Conservation (phyloP, 78 protist genomes). For the Corallochytrium limacisporum region DNA sequence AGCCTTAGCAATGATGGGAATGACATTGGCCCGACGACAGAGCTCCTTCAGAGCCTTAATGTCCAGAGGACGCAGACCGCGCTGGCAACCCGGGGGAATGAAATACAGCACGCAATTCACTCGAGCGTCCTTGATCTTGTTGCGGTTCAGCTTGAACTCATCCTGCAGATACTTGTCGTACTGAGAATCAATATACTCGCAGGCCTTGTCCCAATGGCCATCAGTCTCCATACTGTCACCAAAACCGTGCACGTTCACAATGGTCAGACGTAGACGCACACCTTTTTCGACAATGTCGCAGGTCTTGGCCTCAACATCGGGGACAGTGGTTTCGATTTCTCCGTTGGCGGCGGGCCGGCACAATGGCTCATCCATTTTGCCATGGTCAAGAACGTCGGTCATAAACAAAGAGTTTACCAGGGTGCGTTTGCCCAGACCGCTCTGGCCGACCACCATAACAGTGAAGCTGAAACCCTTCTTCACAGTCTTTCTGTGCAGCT, state of each 20-base stretch:
- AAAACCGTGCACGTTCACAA: slow-evolving; percentile 30
- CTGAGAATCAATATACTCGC: neutral
- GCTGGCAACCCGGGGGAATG: slow-evolving; percentile 5
- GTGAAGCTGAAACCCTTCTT: slow-evolving; percentile 8
- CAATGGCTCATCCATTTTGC: too few relatives aligned
- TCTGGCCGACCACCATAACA: slow-evolving; percentile 19
- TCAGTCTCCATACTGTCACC: slow-evolving; percentile 23
- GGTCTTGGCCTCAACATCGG: neutral
- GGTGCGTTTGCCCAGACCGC: slow-evolving; percentile 26
- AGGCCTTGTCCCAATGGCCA: neutral
- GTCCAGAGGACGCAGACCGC: slow-evolving; percentile 20
- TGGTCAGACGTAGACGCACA: slow-evolving; percentile 11
- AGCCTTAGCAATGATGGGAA: slow-evolving; percentile 29
- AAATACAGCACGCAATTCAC: slow-evolving; percentile 27
- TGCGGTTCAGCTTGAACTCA: neutral
- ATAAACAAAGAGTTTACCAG: slow-evolving; percentile 15
- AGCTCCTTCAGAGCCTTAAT: neutral
- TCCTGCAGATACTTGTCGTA: neutral
- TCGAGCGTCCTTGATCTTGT: slow-evolving; percentile 14
- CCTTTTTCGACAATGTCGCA: slow-evolving; percentile 20
- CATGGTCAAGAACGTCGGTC: too few relatives aligned
- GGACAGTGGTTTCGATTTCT: neutral
- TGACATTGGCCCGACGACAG: slow-evolving; percentile 12
- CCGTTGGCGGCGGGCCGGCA: too few relatives aligned
- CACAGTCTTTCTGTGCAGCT: slow-evolving; percentile 1